Evolutionary conservation across 345 rosid species (phyloP).

Genomic region (Clausena lansium): DNA sequence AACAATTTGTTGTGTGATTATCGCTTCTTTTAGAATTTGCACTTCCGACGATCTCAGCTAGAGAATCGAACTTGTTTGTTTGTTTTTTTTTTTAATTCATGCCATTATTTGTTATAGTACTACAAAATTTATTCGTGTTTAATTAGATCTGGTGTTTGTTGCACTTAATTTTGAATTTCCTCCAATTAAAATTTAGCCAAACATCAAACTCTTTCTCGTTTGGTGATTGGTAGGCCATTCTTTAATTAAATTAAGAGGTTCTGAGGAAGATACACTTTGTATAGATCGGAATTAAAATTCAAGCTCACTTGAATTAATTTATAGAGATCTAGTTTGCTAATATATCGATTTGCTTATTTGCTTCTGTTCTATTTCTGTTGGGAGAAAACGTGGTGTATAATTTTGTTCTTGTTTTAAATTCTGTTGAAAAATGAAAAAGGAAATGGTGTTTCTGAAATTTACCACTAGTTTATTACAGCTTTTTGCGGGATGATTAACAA

Average conservation of each 20-base stretch:
- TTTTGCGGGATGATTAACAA: not conserved
- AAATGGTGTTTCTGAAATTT: not conserved
- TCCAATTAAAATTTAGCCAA: not conserved
- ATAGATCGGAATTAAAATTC: slow-evolving; percentile 1
- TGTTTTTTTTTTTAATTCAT: not conserved
- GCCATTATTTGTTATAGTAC: not conserved
- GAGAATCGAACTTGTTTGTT: slow-evolving; percentile 8
- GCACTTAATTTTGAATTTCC: not conserved
- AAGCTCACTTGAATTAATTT: not conserved
- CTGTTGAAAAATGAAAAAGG: not conserved
- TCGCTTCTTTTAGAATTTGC: not conserved
- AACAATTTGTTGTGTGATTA: not conserved
- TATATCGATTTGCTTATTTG: not conserved
- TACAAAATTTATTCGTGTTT: not conserved
- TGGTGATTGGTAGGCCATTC: not conserved
- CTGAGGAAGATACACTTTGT: not conserved
- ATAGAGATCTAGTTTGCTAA: not conserved
- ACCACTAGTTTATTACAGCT: not conserved
- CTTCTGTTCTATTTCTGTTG: not conserved
- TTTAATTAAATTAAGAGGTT: not conserved
- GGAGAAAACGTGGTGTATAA: not conserved
- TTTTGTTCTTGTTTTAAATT: not conserved
- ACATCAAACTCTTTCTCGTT: not conserved
- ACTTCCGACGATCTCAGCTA: not conserved
- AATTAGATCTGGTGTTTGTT: not conserved